Evolutionary conservation across 1,284 basidiomycete genomes (phyloP).

Genomic region (Schizophyllum amplum): DNA sequence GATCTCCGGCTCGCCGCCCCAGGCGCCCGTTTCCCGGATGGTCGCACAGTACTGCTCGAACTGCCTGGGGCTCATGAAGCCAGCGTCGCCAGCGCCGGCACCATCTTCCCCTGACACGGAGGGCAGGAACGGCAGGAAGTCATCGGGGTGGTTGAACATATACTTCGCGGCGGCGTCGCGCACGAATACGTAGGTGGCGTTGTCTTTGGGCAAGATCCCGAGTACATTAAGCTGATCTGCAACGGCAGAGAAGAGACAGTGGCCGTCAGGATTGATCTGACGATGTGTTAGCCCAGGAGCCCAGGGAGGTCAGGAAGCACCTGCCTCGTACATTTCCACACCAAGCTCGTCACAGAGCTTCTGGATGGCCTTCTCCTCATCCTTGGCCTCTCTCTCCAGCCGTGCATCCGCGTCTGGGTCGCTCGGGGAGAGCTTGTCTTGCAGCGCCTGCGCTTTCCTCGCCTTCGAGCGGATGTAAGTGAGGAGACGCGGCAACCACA

Average conservation of each 20-base stretch:
- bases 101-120: conserved; percentile 70
- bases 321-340: conserved; percentile 66
- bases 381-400: conserved; percentile 58
- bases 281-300: neutral
- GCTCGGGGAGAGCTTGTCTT: conserved; percentile 47
- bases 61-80: conserved; percentile 64
- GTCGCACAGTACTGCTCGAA: conserved; percentile 76
- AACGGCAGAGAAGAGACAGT: conserved; percentile 90
- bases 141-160: conserved; percentile 79
- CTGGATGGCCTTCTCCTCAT: conserved; percentile 68
- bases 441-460: conserved; percentile 64
- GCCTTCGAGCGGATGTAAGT: conserved; percentile 38
- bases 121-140: conserved; percentile 93
- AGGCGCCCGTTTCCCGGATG: conserved; percentile 79
- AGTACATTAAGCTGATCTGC: conserved; percentile 80
- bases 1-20: conserved; percentile 99
- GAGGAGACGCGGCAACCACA: neutral
- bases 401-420: conserved; percentile 62
- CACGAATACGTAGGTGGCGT: conserved; percentile 52
- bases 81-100: conserved; percentile 58
- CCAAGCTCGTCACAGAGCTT: conserved; percentile 61
- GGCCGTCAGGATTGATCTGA: conserved; percentile 90
- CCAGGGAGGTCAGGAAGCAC: conserved; percentile 3
- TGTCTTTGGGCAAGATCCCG: conserved; percentile 43
- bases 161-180: conserved; percentile 75